phyloP scores from a whole-genome alignment of 164 flowering plant genomes.

The Paratinospora sagittata region DNA sequence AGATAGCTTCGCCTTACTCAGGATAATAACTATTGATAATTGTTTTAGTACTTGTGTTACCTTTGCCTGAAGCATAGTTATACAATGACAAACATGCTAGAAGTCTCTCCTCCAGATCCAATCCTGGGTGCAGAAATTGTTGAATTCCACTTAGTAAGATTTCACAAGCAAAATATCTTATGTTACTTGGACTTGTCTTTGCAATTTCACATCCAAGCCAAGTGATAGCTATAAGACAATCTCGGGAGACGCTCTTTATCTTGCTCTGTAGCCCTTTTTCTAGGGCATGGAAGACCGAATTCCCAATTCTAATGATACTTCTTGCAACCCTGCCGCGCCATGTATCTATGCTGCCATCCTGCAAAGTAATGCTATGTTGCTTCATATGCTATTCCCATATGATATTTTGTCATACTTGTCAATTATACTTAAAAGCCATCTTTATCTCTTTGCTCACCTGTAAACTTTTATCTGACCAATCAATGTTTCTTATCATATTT shows the following conservation, averaged over 20 bases:
- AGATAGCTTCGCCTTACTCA: neutral
- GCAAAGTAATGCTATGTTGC: slow-evolving; percentile 19
- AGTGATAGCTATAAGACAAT: slow-evolving; percentile 50
- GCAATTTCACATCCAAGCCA: slow-evolving; percentile 72
- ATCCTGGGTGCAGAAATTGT: slow-evolving; percentile 62
- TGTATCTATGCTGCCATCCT: slow-evolving; percentile 47
- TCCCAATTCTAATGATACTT: slow-evolving; percentile 40
- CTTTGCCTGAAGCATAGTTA: slow-evolving; percentile 66
- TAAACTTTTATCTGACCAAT: slow-evolving; percentile 53
- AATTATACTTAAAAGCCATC: neutral
- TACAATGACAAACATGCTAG: slow-evolving; percentile 64
- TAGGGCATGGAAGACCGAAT: slow-evolving; percentile 44
- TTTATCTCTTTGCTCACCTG: slow-evolving; percentile 36
- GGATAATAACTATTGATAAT: neutral
- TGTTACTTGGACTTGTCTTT: slow-evolving; percentile 26
- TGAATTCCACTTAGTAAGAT: slow-evolving; percentile 42
- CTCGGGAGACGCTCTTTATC: slow-evolving; percentile 43
- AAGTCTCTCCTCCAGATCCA: slow-evolving; percentile 68
- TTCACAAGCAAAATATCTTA: slow-evolving; percentile 50
- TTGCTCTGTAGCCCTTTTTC: slow-evolving; percentile 60
- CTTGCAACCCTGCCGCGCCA: slow-evolving; percentile 62
- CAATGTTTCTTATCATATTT: slow-evolving; percentile 52
- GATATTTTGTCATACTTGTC: neutral
- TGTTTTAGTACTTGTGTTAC: slow-evolving; percentile 26
- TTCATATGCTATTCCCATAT: neutral